Percentiles rank a stretch among this genome's conserved stretches.
Conservation (phyloP, 83 land plant species). For the Diphasiastrum complanatum region DNA sequence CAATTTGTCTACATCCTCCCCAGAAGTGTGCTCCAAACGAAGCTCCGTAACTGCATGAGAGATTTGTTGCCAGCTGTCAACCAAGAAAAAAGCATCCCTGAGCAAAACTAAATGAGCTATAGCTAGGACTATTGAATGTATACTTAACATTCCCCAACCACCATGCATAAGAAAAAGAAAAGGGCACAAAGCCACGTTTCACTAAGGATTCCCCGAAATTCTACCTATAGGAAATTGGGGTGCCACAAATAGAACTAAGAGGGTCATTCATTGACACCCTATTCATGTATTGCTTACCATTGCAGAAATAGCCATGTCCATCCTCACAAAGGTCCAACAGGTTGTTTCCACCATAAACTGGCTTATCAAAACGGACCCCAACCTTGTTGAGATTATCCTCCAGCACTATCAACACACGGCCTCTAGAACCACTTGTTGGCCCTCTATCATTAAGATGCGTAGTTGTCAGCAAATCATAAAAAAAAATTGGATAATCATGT, state of each 20-base stretch:
- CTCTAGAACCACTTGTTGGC: slow-evolving; percentile 58
- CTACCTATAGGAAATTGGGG: not conserved
- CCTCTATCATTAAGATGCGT: slow-evolving; percentile 58
- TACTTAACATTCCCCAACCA: not conserved
- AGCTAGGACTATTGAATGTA: not conserved
- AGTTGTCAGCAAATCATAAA: no score
- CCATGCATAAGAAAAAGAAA: not conserved
- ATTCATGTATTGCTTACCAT: slow-evolving; percentile 43
- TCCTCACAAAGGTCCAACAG: slow-evolving; percentile 92
- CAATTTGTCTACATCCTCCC: slow-evolving; percentile 76
- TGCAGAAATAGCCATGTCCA: slow-evolving; percentile 79
- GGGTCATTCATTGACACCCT: no score
- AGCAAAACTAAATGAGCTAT: no score
- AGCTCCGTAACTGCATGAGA: slow-evolving; percentile 51
- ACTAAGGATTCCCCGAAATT: slow-evolving; percentile 9
- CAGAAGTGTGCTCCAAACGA: slow-evolving; percentile 48
- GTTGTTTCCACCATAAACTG: slow-evolving; percentile 76
- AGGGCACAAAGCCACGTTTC: slow-evolving; percentile 2
- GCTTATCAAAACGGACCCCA: slow-evolving; percentile 88
- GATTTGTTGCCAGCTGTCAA: slow-evolving; percentile 42
- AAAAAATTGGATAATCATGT: not conserved
- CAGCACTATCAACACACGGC: slow-evolving; percentile 57
- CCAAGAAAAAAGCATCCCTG: slow-evolving; percentile 38
- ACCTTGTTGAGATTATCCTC: slow-evolving; percentile 85
- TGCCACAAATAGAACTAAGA: slow-evolving; percentile 6